phyloP scores from a whole-genome alignment of 495 filamentous ascomycete genomes.

The Collariella sp. region DNA sequence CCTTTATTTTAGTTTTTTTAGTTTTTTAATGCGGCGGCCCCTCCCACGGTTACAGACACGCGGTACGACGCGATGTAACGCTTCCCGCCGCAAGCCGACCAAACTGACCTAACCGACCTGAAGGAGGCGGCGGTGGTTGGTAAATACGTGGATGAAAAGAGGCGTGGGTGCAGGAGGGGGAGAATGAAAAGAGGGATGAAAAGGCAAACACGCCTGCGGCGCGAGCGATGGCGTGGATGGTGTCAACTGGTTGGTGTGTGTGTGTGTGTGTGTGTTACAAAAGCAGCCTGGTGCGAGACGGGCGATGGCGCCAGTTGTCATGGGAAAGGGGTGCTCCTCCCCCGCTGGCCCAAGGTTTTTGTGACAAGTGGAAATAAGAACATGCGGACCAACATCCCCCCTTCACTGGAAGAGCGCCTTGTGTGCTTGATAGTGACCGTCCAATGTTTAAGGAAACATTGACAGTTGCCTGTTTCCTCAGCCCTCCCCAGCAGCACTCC shows the following conservation, averaged over 20 bases:
- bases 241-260: neutral
- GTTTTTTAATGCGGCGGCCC: no score
- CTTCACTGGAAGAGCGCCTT: slow-evolving; percentile 6
- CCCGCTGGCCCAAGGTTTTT: neutral
- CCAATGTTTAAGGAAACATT: slow-evolving; percentile 7
- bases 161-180: neutral
- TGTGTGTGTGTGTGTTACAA: neutral
- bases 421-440: neutral
- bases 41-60: neutral
- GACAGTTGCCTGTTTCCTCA: slow-evolving; percentile 19
- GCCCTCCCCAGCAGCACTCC: slow-evolving; percentile 9
- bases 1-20: no score
- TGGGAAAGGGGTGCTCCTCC: neutral
- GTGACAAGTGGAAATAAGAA: neutral
- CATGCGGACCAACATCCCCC: no score
- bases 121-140: neutral
- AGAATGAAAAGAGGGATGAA: neutral
- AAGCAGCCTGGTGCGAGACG: neutral
- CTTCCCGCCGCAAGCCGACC: neutral
- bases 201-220: slow-evolving; percentile 2
- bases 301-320: slow-evolving; percentile 7
- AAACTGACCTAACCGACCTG: neutral
- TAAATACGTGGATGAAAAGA: no score
- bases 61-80: neutral
- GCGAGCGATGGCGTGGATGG: slow-evolving; percentile 14